Percentiles rank a stretch among this genome's conserved stretches.
These are phyloP conservation scores for Sporisorium scitamineum DNA, from an alignment of 1,284 basidiomycete species.

Conservation along the genomic window DNA sequence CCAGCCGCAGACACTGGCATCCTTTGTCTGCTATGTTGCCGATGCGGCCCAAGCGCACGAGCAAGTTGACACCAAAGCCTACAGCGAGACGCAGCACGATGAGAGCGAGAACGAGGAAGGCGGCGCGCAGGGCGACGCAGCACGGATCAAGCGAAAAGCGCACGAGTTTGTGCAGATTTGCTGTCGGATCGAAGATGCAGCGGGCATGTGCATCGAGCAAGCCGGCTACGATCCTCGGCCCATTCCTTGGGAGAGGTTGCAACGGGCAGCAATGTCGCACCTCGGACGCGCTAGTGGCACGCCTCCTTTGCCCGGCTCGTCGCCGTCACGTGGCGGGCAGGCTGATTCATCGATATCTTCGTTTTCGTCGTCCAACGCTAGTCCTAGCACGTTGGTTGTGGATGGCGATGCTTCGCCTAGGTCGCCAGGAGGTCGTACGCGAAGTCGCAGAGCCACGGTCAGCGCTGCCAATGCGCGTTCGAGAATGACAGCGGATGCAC, in stretches of 20 bases:
- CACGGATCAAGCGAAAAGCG: conserved; percentile 26
- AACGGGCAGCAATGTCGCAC: conserved; percentile 8
- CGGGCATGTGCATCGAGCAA: conserved; percentile 51
- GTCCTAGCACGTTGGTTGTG: conserved; percentile 14
- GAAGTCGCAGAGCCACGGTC: conserved; percentile 38
- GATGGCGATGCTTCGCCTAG: conserved; percentile 16
- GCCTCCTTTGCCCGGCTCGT: not conserved
- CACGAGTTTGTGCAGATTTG: conserved; percentile 52
- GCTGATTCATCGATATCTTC: conserved; percentile 10
- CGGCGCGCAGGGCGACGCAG: conserved; percentile 4
- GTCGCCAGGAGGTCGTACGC: conserved; percentile 15
- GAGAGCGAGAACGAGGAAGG: not conserved
- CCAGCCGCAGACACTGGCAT: conserved; percentile 48
- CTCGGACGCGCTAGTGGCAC: no score
- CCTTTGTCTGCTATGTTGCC: conserved; percentile 52
- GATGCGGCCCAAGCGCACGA: conserved; percentile 35
- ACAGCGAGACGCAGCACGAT: not conserved
- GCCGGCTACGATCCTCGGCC: conserved; percentile 57
- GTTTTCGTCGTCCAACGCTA: conserved; percentile 19
- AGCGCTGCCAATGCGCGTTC: conserved; percentile 15
- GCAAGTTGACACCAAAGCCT: not conserved
- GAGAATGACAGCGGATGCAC: not conserved
- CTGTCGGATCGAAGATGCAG: conserved; percentile 55
- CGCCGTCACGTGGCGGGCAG: not conserved
- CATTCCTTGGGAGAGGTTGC: conserved; percentile 32